phyloP scores from a whole-genome alignment of 2,329 filamentous ascomycete genomes.

The Monilinia fructigena region DNA sequence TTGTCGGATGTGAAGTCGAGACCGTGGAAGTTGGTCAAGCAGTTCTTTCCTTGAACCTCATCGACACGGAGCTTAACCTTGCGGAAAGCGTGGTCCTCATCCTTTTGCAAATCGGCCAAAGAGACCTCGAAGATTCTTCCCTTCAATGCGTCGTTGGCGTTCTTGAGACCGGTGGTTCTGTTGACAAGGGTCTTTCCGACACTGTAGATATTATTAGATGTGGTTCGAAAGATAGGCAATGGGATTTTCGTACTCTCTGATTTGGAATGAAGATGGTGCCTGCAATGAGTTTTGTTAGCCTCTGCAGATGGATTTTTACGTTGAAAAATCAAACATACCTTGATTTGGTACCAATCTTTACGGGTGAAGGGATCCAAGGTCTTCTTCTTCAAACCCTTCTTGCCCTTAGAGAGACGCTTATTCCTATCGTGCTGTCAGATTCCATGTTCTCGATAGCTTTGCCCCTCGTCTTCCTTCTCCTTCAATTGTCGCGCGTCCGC shows the following conservation, averaged over 20 bases:
- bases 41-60: conserved; percentile 99
- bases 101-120: conserved; percentile 97
- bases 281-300: conserved; percentile 43
- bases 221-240: conserved; percentile 29
- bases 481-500: conserved; percentile 7
- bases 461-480: conserved; percentile 31
- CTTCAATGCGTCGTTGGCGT: conserved; percentile 98
- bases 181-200: conserved; percentile 99
- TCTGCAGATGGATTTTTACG: conserved; percentile 12
- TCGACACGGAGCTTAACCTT: conserved; percentile 99
- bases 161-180: conserved; percentile 99
- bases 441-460: conserved; percentile 25
- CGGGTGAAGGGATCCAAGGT: conserved; percentile 94
- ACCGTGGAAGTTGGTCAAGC: conserved; percentile 99
- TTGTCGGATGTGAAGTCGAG: conserved; percentile 99
- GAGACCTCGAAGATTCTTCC: conserved; percentile 99
- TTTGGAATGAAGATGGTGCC: conserved; percentile 93
- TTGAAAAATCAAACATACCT: conserved; percentile 55
- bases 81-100: conserved; percentile 99
- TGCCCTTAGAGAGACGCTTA: conserved; percentile 99
- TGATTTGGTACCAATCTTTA: conserved; percentile 99
- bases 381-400: conserved; percentile 99
- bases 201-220: conserved; percentile 56
- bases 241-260: conserved; percentile 72
- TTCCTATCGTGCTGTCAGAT: conserved; percentile 61